These are phyloP conservation scores for Colletotrichum scovillei DNA, from an alignment of 2,329 filamentous ascomycete genomes.

Conservation along the genomic window DNA sequence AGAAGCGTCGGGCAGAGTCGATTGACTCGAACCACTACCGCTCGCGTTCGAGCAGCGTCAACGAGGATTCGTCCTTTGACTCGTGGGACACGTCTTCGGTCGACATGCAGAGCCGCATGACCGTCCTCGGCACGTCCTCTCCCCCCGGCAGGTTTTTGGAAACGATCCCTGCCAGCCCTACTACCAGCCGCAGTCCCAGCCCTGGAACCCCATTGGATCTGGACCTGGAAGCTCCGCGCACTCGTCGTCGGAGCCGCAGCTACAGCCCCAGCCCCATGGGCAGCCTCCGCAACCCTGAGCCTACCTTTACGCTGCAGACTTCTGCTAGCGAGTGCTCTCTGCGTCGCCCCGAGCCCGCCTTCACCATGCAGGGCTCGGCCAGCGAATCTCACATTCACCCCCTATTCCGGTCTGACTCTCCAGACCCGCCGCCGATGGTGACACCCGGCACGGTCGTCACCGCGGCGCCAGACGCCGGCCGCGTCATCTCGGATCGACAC, in stretches of 20 bases:
- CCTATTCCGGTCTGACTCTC: conserved; percentile 79
- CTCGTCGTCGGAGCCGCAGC: conserved; percentile 60
- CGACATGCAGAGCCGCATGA: conserved; percentile 70
- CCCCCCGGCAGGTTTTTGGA: conserved; percentile 69
- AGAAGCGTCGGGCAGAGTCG: conserved; percentile 58
- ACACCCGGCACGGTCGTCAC: conserved; percentile 78
- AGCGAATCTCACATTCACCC: conserved; percentile 81
- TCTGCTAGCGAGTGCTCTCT: conserved; percentile 59
- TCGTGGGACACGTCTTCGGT: conserved; percentile 80
- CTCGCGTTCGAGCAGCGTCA: conserved; percentile 48
- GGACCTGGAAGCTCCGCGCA: conserved; percentile 58
- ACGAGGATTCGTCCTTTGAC: conserved; percentile 74
- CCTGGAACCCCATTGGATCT: conserved; percentile 69
- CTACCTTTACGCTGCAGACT: conserved; percentile 45
- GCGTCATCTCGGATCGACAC: conserved; percentile 67
- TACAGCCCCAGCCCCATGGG: conserved; percentile 57
- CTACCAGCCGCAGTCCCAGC: conserved; percentile 73
- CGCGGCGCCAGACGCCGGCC: conserved; percentile 76
- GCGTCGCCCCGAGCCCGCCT: conserved; percentile 34
- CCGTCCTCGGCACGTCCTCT: conserved; percentile 62
- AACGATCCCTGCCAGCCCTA: conserved; percentile 76
- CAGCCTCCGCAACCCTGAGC: conserved; percentile 37
- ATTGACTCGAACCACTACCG: conserved; percentile 56
- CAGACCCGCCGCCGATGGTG: conserved; percentile 71
- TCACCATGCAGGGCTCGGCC: conserved; percentile 48